Evolutionary conservation across 2,329 filamentous ascomycete species (phyloP).

Genomic region (Aureobasidium lini): DNA sequence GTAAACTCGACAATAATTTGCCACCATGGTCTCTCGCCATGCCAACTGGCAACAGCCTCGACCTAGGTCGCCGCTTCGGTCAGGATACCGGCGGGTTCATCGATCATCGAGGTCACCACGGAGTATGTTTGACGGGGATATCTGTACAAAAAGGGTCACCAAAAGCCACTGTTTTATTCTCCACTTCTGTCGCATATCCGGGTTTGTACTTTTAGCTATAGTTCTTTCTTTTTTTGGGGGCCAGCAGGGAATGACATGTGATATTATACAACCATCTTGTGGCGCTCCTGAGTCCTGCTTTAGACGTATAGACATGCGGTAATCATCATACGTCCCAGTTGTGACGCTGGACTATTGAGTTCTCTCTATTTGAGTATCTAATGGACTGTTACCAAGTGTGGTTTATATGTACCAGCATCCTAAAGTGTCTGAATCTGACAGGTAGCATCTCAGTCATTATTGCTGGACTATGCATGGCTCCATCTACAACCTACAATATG

Average conservation of each 20-base stretch:
- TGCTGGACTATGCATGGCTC: no score
- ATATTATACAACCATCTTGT: not conserved
- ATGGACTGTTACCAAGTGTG: no score
- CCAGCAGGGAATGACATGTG: slow-evolving; percentile 9
- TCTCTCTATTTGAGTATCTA: no score
- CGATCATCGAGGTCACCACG: not conserved
- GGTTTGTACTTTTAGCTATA: slow-evolving; percentile 14
- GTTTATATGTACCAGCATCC: no score
- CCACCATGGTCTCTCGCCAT: not conserved
- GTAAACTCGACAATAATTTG: slow-evolving; percentile 18
- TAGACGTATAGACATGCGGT: not conserved
- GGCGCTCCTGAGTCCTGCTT: not conserved
- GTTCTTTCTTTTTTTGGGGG: slow-evolving; percentile 8
- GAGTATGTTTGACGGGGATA: not conserved
- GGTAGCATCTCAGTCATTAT: no score
- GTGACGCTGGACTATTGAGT: no score
- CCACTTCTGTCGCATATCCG: slow-evolving; percentile 6
- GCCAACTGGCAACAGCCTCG: not conserved
- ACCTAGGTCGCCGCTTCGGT: slow-evolving; percentile 8
- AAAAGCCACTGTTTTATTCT: slow-evolving; percentile 13
- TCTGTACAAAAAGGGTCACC: slow-evolving; percentile 12
- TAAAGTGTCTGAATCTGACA: no score
- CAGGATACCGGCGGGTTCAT: not conserved
- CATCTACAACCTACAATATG: no score
- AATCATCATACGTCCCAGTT: no score